Base-by-base conservation (phyloP, 1,139 yeast genomes). In the Saccharomyces hybrid region DNA sequence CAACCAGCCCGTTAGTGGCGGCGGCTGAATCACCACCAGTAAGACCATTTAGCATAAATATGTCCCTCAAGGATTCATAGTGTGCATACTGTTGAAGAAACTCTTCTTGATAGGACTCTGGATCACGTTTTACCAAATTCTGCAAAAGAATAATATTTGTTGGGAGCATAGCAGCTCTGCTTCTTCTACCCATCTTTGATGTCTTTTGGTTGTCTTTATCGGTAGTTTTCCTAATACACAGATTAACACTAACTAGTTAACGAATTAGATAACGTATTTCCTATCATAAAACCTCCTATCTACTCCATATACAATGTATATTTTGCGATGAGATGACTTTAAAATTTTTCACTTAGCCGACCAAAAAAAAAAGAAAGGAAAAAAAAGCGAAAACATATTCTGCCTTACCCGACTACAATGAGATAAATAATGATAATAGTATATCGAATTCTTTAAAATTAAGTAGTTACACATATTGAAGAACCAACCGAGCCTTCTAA, bases 81-180 rank as follows among this genome's bases (percentile, higher is more conserved):
- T 95, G 99, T 53, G 93, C 81, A 70, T 85, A 89, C 68, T 95
- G 99, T 64, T 90, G 95, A 51, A 85, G 70, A 71, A 93, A 93
- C 71, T 93, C 99, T 70, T 95, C 99, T 59, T 83, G 82, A 70
- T 93, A 95, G 0, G 98, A 89, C 57, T 82, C 86, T 2, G 99
- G 98, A 68, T 93, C 99, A 63, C 97, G 78, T 66, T 91, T 85
- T 11, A 93, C 96, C 56, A 93, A 79, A 69, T 95, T 93, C 73
- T 95, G 99, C 59, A 93, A 75, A 58, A 91, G 74, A 51, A 95
- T 91, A 66, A 93, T 88, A 72, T 93, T 93, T 28, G 91, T 88
- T 20, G 97, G 97, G 67, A 91, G 76, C 54, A 89, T 78, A 51
- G 96, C 96, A 46, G 96, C 95, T 79, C 96, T 86, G 74, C 89